Evolutionary conservation across 2,329 filamentous ascomycete species (phyloP).

Genomic region (Botrytis squamosa): DNA sequence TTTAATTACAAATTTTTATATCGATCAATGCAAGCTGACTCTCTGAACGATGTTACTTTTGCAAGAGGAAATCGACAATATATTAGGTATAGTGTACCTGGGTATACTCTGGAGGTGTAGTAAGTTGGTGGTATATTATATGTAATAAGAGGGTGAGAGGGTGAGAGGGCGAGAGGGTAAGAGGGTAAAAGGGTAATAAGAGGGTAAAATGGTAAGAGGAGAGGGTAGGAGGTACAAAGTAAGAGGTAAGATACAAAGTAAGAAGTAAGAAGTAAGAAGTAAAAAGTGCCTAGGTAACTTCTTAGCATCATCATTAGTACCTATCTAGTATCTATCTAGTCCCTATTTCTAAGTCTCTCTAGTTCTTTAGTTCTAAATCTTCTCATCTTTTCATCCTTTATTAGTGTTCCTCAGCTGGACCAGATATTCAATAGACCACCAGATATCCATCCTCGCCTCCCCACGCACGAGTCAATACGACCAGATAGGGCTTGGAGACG

Average conservation of each 20-base stretch:
- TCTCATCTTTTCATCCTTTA: neutral
- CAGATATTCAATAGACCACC: neutral
- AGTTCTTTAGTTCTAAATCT: neutral
- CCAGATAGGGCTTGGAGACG: no score
- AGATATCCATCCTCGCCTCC: neutral
- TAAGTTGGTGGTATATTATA: no score
- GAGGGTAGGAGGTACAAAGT: neutral
- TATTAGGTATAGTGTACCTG: neutral
- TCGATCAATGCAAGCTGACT: neutral
- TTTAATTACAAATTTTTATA: neutral
- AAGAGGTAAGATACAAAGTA: no score
- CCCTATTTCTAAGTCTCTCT: neutral
- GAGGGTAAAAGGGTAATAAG: no score
- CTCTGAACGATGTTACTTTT: neutral
- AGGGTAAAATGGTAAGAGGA: neutral
- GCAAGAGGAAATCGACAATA: neutral
- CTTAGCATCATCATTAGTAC: neutral
- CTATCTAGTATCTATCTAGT: neutral
- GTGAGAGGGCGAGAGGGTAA: no score
- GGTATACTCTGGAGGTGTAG: neutral
- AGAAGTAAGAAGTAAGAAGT: no score
- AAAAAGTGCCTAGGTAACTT: neutral
- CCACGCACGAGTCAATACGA: constrained; percentile 4
- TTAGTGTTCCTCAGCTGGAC: neutral
- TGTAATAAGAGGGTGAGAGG: no score